Base-by-base conservation (phyloP, 2,329 filamentous ascomycete species). In the Sporothrix variecibatus region DNA sequence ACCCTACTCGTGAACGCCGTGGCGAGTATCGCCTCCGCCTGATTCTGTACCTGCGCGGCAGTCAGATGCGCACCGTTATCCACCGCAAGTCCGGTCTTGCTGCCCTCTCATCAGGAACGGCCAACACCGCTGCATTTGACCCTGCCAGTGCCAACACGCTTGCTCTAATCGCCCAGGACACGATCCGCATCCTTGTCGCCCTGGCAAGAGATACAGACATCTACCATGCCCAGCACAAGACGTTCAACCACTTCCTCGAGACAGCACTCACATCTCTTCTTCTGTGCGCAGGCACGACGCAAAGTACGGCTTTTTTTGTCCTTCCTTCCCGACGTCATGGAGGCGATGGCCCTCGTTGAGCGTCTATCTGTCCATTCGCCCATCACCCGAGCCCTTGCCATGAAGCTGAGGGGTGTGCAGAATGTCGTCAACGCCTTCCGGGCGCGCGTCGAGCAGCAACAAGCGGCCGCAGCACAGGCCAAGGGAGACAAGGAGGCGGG, bases 161-260 rank as follows among this genome's bases (percentile, higher is more conserved):
- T 1, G 67, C 67, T 20, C 11, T 53, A 20, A 53, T 69, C 23
- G 46, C 67, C 0, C 67, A 69, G 46, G 67, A 69, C 28, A 69
- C 67, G 2, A 69, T 69, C 46, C 46, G 67, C 28, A 26, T 69
- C 28, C 67, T 69, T 2, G 67, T 69, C 7, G 46, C 67, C 4
- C 67, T 69, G 28, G 67, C 46, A 2, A 46, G 46, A 3, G 67
- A 69, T 34, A 69, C 67, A 46, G 67, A 69, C 46, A 69, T 69
- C 46, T 69, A 69, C 28, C 67, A 69, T 28, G 67, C 67, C 43
- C 67, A 69, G 17, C 67, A 56, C 46, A 69, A 69, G 28, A 69
- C 67, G 3, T 69, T 69, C 20, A 69, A 69, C 67, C 67, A 69
- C 17, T 69, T 69, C 17, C 67, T 69, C 1, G 67, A 69, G 28